Conservation (phyloP, 2,329 filamentous ascomycete genomes). For the Venturiaceae sp. region DNA sequence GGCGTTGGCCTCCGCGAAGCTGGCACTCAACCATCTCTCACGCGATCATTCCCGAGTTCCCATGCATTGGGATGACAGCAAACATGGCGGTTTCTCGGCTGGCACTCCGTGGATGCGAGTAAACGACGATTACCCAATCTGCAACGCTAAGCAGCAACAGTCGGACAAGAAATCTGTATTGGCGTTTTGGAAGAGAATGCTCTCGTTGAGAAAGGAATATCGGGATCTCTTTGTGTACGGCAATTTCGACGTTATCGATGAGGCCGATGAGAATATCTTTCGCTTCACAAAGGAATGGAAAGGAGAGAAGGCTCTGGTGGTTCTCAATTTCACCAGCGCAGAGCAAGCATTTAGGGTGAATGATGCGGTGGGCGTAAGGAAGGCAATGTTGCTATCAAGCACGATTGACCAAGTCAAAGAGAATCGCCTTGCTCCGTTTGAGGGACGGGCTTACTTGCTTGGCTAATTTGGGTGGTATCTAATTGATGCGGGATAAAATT, state of each 20-base stretch:
- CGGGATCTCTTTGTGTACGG: constrained; percentile 7
- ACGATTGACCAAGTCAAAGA: background rate
- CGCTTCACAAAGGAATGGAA: constrained; percentile 1
- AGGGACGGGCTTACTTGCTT: background rate
- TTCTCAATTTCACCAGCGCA: constrained; percentile 20
- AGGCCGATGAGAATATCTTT: constrained; percentile 6
- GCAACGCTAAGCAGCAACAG: constrained; percentile 52
- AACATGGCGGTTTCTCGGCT: constrained; percentile 56
- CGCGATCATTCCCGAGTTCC: constrained; percentile 63
- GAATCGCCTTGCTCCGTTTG: background rate
- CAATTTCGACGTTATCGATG: constrained; percentile 2
- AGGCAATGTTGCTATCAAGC: background rate
- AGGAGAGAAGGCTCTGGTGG: constrained; percentile 16
- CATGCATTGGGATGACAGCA: constrained; percentile 57
- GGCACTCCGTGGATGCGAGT: constrained; percentile 60
- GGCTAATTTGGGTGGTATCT: background rate
- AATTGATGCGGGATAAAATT: too few relatives aligned
- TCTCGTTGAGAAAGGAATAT: constrained; percentile 47
- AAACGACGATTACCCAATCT: constrained; percentile 50
- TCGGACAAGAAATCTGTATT: constrained; percentile 42
- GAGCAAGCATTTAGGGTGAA: constrained; percentile 3
- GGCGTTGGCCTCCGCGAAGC: constrained; percentile 27
- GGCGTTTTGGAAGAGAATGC: constrained; percentile 50
- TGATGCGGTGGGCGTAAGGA: background rate
- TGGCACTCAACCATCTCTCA: constrained; percentile 48